Conservation (phyloP, 208 protist species). For the Trypanosoma cruzi region DNA sequence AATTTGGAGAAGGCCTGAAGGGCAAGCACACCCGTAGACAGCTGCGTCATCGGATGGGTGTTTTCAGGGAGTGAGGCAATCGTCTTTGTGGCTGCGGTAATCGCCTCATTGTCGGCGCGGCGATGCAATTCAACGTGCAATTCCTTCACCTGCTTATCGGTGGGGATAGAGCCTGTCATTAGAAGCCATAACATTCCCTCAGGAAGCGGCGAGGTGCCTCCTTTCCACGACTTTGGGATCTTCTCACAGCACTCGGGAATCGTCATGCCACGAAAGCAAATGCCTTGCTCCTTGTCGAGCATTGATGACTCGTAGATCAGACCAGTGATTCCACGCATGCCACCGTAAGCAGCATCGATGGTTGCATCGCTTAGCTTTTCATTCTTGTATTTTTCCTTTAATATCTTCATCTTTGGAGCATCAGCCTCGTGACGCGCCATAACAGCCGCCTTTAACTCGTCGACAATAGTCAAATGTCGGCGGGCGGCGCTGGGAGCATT, state of each 20-base stretch:
- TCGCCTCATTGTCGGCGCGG: slow-evolving; percentile 63
- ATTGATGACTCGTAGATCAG: slow-evolving; percentile 97
- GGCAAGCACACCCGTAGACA: slow-evolving; percentile 83
- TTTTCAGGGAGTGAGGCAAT: slow-evolving; percentile 91
- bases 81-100: slow-evolving; percentile 69
- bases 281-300: slow-evolving; percentile 96
- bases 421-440: slow-evolving; percentile 41
- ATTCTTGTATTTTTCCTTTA: slow-evolving; percentile 82
- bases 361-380: slow-evolving; percentile 91
- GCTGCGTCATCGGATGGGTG: slow-evolving; percentile 97
- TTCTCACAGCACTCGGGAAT: slow-evolving; percentile 95
- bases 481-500: slow-evolving; percentile 25
- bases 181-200: slow-evolving; percentile 98
- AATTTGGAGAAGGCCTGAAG: slow-evolving; percentile 95
- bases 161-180: slow-evolving; percentile 96
- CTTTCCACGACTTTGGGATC: slow-evolving; percentile 83
- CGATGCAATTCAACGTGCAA: slow-evolving; percentile 87
- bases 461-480: slow-evolving; percentile 34
- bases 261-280: slow-evolving; percentile 96
- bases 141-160: slow-evolving; percentile 61
- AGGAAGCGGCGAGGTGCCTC: slow-evolving; percentile 91
- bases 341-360: slow-evolving; percentile 92
- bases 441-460: slow-evolving; percentile 58
- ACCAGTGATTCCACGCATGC: slow-evolving; percentile 96
- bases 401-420: slow-evolving; percentile 68